Evolutionary conservation across 148 eudicot genomes (phyloP), one percentile per base, ranked within the genome.

Genomic region (Pouteria glomerata): DNA sequence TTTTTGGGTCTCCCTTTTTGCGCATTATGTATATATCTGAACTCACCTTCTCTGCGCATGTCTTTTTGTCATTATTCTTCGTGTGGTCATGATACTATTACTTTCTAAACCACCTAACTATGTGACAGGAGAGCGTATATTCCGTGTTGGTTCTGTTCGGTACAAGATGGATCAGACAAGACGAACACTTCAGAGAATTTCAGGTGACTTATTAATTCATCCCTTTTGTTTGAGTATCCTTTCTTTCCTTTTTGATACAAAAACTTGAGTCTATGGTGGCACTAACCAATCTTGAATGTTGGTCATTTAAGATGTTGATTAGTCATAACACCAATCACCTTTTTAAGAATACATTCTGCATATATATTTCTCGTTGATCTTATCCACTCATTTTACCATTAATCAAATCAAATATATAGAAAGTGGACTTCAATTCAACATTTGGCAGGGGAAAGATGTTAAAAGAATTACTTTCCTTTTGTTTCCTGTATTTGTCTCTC

Each of bases 131-230:
- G 88, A 88, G 73, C 84, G 96, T 65, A 83, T 94, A 85, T 89
- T 83, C 78, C 91, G 93, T 70, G 83, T 89, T 81, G 91, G 97
- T 66, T 69, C 80, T n/a, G 83, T 74, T 61, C 82, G 93, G 66
- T 91, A 91, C 74, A 87, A 82, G 82, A 94, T 94, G 97, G 97
- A 91, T 71, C 74, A 89, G 55, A 83, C 95, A 37, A 78, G 92
- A 76, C 82, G 88, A 74, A 86, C 93, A 42, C 89, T 94, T 71
- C 93, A 84, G 55, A 82, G 95, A 64, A 86, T 91, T 74, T 62
- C 91, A 88, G 93, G 92, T 89, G 74, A 78, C 50, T 52, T 45
- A 30, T 59, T 71, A 1, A 59, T 65, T 69, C 47, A 26, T 53
- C 60, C 16, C 16, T 76, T 41, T n/a, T 50, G 21, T 57, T 55